Evolutionary conservation across 495 filamentous ascomycete species (phyloP).

Genomic region (Daldinia loculata): DNA sequence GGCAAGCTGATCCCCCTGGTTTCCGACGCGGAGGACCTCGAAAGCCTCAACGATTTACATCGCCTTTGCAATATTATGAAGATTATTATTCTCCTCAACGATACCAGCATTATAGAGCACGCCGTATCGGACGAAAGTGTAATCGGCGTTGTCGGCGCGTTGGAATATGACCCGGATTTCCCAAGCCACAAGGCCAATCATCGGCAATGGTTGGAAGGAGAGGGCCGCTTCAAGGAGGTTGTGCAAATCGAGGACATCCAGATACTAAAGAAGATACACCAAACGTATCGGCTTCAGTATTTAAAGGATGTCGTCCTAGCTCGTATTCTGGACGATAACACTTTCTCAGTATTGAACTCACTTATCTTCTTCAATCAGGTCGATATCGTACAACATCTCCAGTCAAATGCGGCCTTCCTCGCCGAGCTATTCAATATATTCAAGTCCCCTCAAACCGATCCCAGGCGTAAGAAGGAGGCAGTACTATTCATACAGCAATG

Average conservation of each 20-base stretch:
- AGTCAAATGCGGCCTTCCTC: slow-evolving; percentile 77
- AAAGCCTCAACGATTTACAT: slow-evolving; percentile 85
- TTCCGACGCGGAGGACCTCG: slow-evolving; percentile 85
- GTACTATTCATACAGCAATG: slow-evolving; percentile 98
- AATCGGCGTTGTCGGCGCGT: slow-evolving; percentile 90
- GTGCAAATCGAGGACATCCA: slow-evolving; percentile 84
- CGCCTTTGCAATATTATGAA: slow-evolving; percentile 98
- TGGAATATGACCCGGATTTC: slow-evolving; percentile 99
- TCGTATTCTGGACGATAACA: slow-evolving; percentile 95
- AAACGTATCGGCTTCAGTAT: slow-evolving; percentile 95
- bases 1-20: slow-evolving; percentile 85
- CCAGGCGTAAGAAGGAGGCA: slow-evolving; percentile 86
- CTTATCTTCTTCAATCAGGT: slow-evolving; percentile 99
- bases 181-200: slow-evolving; percentile 99
- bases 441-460: slow-evolving; percentile 66
- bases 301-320: slow-evolving; percentile 98
- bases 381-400: slow-evolving; percentile 93
- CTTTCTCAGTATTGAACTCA: slow-evolving; percentile 96
- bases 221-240: slow-evolving; percentile 94
- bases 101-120: slow-evolving; percentile 90
- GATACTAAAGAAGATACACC: slow-evolving; percentile 90
- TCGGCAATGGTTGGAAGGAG: slow-evolving; percentile 87
- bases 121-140: slow-evolving; percentile 90
- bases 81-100: slow-evolving; percentile 90
- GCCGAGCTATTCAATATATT: slow-evolving; percentile 93